A percentile compares a stretch with the other conserved stretches of the same genome.
Conservation (phyloP, 2,329 filamentous ascomycete genomes). For the Raffaelea albimanens region DNA sequence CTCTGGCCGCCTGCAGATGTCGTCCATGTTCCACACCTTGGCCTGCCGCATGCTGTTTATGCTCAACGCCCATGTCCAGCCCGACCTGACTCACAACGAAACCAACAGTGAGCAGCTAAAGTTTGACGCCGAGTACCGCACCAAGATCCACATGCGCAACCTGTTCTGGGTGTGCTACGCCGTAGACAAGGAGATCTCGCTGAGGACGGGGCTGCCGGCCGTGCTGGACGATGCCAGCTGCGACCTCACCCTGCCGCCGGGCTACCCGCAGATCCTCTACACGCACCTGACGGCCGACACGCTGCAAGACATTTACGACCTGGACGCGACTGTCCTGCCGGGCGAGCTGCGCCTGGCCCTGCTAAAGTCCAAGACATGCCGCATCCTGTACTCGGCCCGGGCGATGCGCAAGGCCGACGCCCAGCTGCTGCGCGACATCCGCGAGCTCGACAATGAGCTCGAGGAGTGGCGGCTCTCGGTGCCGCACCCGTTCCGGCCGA, state of each 20-base stretch:
- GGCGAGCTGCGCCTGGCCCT: slow-evolving; percentile 38
- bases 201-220: slow-evolving; percentile 43
- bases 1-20: slow-evolving; percentile 34
- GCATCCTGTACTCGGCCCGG: slow-evolving; percentile 37
- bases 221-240: slow-evolving; percentile 39
- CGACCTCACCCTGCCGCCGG: slow-evolving; percentile 35
- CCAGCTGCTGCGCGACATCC: slow-evolving; percentile 42
- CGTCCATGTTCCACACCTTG: slow-evolving; percentile 32
- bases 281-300: no score
- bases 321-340: slow-evolving; percentile 25
- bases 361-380: slow-evolving; percentile 40
- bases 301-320: neutral
- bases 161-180: slow-evolving; percentile 47
- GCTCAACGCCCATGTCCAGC: slow-evolving; percentile 26
- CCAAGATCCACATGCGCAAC: slow-evolving; percentile 24
- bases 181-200: slow-evolving; percentile 43
- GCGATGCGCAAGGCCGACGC: slow-evolving; percentile 41
- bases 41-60: slow-evolving; percentile 38
- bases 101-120: no score
- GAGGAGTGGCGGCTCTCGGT: slow-evolving; percentile 44
- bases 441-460: slow-evolving; percentile 45
- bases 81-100: no score
- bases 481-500: slow-evolving; percentile 33
- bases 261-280: neutral
- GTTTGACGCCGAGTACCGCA: slow-evolving; percentile 13